A percentile compares a stretch with the other conserved stretches of the same genome.
These are phyloP conservation scores for Lophium mytilinum DNA, from an alignment of 495 filamentous ascomycete genomes.

Conservation along the genomic window DNA sequence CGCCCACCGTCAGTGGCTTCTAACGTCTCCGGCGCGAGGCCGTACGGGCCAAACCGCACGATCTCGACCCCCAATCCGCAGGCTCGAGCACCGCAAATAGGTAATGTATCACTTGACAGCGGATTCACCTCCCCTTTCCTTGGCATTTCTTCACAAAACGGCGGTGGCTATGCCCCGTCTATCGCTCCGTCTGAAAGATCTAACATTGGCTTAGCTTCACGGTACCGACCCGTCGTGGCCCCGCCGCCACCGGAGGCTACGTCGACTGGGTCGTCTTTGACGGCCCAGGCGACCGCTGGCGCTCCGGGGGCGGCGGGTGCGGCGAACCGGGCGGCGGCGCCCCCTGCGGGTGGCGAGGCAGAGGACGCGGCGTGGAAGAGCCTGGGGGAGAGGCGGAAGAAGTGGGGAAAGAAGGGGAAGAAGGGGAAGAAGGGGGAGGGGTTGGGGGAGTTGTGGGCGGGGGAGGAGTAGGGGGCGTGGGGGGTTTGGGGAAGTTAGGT, in stretches of 20 bases:
- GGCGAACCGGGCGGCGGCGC: too few relatives aligned
- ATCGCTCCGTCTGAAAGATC: conserved; percentile 93
- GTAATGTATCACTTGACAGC: neutral
- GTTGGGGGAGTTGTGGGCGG: neutral
- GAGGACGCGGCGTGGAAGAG: conserved; percentile 42
- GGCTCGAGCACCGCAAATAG: neutral
- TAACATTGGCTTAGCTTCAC: conserved; percentile 78
- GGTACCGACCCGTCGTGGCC: conserved; percentile 74
- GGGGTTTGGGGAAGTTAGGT: too few relatives aligned
- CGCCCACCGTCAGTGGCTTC: conserved; percentile 18
- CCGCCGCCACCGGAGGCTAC: conserved; percentile 1
- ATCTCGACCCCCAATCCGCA: neutral
- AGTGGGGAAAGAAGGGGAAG: conserved; percentile 64
- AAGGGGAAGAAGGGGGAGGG: conserved; percentile 54
- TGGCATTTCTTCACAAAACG: neutral
- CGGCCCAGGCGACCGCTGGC: conserved; percentile 16
- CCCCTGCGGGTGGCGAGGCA: too few relatives aligned
- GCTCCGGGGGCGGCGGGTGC: neutral
- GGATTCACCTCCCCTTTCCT: neutral
- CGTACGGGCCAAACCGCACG: neutral
- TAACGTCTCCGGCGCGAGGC: neutral
- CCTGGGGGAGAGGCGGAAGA: conserved; percentile 81
- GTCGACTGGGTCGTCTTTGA: conserved; percentile 1
- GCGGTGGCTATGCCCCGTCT: conserved; percentile 53
- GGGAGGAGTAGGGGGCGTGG: too few relatives aligned